Conservation (phyloP, 2,329 filamentous ascomycete species). For the Aspergillus uvarum region DNA sequence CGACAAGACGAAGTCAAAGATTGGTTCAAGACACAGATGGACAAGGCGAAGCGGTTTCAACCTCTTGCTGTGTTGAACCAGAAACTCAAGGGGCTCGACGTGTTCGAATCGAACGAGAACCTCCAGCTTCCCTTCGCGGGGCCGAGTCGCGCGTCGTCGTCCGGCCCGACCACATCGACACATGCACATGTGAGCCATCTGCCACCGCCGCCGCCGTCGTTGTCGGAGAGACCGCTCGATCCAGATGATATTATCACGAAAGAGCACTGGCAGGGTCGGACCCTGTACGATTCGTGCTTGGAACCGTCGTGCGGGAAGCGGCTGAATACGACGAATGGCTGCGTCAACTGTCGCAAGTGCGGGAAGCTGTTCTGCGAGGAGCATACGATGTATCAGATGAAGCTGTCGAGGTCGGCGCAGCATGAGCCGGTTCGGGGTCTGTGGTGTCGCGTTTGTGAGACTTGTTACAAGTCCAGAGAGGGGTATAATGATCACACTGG, state of each 20-base stretch:
- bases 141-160: constrained; percentile 32
- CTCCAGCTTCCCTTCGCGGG: constrained; percentile 40
- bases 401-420: constrained; percentile 80
- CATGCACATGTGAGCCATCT: constrained; percentile 34
- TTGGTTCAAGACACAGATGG: constrained; percentile 93
- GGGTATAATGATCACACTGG: constrained; percentile 89
- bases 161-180: constrained; percentile 22
- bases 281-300: constrained; percentile 74
- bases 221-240: constrained; percentile 52
- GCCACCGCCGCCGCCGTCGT: background rate
- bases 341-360: constrained; percentile 90
- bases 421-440: constrained; percentile 87
- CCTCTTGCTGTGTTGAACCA: constrained; percentile 88
- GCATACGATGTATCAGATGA: constrained; percentile 99
- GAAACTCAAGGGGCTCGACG: constrained; percentile 86
- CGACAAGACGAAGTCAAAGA: constrained; percentile 94
- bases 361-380: constrained; percentile 93
- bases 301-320: constrained; percentile 82
- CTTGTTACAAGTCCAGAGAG: constrained; percentile 95
- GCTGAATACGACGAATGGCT: constrained; percentile 75
- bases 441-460: constrained; percentile 96
- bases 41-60: constrained; percentile 90
- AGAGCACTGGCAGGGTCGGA: constrained; percentile 81
- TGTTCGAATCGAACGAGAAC: constrained; percentile 88
- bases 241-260: constrained; percentile 88